These are phyloP conservation scores for Populus tremula DNA, from an alignment of 345 rosid species.

Conservation along the genomic window DNA sequence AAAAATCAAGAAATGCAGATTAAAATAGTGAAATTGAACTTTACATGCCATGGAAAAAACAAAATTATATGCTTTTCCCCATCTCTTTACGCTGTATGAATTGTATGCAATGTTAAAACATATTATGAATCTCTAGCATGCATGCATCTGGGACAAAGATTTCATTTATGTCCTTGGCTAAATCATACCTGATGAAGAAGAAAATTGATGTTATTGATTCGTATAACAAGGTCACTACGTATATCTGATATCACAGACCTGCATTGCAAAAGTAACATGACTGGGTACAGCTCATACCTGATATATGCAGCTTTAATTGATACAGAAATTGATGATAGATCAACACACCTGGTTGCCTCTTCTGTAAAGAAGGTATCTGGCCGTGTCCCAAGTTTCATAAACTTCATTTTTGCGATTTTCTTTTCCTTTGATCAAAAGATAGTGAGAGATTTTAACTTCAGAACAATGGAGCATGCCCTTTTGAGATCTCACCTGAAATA, in stretches of 20 bases:
- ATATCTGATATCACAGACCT: slow-evolving; percentile 70
- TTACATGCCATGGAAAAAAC: background rate
- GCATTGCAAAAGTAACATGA: slow-evolving; percentile 25
- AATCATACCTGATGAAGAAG: slow-evolving; percentile 77
- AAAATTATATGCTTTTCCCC: too few relatives aligned
- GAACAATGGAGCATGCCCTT: slow-evolving; percentile 18
- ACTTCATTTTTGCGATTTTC: slow-evolving; percentile 61
- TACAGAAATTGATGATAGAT: background rate
- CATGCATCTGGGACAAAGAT: background rate
- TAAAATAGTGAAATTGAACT: background rate
- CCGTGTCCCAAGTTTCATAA: slow-evolving; percentile 86
- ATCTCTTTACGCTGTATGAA: background rate
- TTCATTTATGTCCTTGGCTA: background rate
- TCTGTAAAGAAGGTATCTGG: slow-evolving; percentile 89
- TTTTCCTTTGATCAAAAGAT: slow-evolving; percentile 17
- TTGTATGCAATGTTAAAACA: background rate
- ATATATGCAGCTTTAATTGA: background rate
- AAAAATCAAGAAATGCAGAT: background rate
- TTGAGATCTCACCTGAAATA: slow-evolving; percentile 9
- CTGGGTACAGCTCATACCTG: background rate
- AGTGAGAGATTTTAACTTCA: slow-evolving; percentile 7
- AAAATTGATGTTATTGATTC: slow-evolving; percentile 59
- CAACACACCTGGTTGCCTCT: slow-evolving; percentile 72
- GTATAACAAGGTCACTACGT: slow-evolving; percentile 61
- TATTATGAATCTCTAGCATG: background rate